Conservation (phyloP, 768 basidiomycete species). For the Trametopsis cervina region DNA sequence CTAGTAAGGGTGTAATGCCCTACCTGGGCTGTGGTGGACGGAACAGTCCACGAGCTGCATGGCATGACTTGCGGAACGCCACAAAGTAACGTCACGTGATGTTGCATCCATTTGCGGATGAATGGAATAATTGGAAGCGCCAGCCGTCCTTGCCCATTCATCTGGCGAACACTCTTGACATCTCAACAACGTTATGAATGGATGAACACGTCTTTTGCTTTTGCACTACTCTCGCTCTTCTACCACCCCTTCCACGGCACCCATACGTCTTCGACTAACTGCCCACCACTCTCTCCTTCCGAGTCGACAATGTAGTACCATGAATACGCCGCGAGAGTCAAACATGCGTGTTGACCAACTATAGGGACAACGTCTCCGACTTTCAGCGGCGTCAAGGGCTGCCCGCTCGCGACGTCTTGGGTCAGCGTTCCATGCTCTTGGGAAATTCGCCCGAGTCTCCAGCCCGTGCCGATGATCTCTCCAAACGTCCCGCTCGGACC, state of each 20-base stretch:
- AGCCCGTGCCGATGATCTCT: conserved; percentile 57
- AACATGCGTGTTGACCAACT: conserved; percentile 80
- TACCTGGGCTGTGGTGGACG: conserved; percentile 3
- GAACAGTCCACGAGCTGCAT: not conserved
- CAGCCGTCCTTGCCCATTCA: too few relatives aligned
- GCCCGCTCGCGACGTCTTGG: conserved; percentile 13
- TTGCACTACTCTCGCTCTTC: too few relatives aligned
- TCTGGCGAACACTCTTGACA: too few relatives aligned
- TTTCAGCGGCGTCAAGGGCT: conserved; percentile 26
- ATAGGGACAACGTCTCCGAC: conserved; percentile 64
- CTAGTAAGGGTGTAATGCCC: conserved; percentile 3
- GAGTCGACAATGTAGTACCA: conserved; percentile 85
- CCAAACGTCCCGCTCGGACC: conserved; percentile 71
- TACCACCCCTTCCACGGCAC: conserved; percentile 91
- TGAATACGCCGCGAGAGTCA: conserved; percentile 71
- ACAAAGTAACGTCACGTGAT: conserved; percentile 4
- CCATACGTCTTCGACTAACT: conserved; percentile 72
- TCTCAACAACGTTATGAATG: too few relatives aligned
- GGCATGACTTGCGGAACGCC: not conserved
- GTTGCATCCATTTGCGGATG: not conserved
- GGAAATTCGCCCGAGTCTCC: conserved; percentile 59
- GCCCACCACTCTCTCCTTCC: conserved; percentile 36
- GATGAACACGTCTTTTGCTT: too few relatives aligned
- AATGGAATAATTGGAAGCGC: not conserved
- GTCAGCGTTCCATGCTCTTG: conserved; percentile 78